A percentile compares a stretch with the other conserved stretches of the same genome.
Conservation (phyloP, 2,329 filamentous ascomycete genomes). For the Diaporthe helianthi region DNA sequence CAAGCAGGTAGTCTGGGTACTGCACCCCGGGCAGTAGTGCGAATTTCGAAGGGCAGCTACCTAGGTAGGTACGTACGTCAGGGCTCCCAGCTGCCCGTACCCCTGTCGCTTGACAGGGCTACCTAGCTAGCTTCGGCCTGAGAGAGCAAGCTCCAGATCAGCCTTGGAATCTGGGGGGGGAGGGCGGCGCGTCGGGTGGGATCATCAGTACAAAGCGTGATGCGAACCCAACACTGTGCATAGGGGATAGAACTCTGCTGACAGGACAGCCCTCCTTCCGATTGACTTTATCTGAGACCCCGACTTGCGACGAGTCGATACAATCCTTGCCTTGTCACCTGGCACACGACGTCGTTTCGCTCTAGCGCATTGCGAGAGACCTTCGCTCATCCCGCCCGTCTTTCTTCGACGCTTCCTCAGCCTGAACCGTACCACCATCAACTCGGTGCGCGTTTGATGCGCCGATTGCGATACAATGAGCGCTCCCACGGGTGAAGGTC, state of each 20-base stretch:
- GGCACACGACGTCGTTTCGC: constrained; percentile 5
- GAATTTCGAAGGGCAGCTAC: too few species aligned
- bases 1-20: not conserved
- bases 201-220: constrained; percentile 24
- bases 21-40: not conserved
- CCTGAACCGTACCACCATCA: constrained; percentile 11
- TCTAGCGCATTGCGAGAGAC: constrained; percentile 5
- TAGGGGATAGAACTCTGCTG: constrained; percentile 14
- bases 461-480: constrained; percentile 33
- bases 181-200: constrained; percentile 5
- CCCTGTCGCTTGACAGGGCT: constrained; percentile 5
- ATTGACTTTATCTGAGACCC: constrained; percentile 23
- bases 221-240: constrained; percentile 19
- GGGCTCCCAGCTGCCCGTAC: not conserved
- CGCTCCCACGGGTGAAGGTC: constrained; percentile 33
- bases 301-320: constrained; percentile 8
- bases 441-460: constrained; percentile 33
- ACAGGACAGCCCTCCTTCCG: constrained; percentile 6
- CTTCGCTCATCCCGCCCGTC: not conserved
- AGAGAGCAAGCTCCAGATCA: constrained; percentile 10
- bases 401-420: not conserved
- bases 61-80: constrained; percentile 2
- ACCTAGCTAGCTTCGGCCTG: constrained; percentile 21
- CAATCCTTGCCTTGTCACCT: not conserved
- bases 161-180: constrained; percentile 17